Conservation (phyloP, 768 basidiomycete genomes). For the Tricholoma terreum region DNA sequence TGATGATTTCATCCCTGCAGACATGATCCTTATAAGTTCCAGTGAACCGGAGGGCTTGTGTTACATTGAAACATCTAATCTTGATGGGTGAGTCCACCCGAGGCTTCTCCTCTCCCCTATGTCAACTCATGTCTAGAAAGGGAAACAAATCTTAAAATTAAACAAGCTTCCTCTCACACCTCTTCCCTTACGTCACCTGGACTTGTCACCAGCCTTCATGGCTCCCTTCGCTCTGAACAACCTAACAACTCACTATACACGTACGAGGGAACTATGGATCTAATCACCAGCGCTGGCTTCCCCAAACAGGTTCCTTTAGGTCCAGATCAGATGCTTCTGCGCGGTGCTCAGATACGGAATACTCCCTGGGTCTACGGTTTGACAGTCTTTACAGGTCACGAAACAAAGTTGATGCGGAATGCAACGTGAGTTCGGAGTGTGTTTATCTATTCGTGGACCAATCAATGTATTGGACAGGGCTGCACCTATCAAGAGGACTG, state of each 20-base stretch:
- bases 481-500: constrained; percentile 94
- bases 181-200: constrained; percentile 73
- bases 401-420: constrained; percentile 98
- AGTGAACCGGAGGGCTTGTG: constrained; percentile 97
- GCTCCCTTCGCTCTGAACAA: constrained; percentile 89
- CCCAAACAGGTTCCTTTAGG: constrained; percentile 87
- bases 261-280: constrained; percentile 79
- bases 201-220: constrained; percentile 68
- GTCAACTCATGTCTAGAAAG: constrained; percentile 35
- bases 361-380: constrained; percentile 96
- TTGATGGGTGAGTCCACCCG: constrained; percentile 73
- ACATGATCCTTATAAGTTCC: constrained; percentile 81
- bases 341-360: constrained; percentile 94
- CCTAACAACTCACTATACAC: constrained; percentile 98
- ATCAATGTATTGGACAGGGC: constrained; percentile 48
- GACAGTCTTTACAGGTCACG: constrained; percentile 93
- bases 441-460: neutral
- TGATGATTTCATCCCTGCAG: constrained; percentile 95
- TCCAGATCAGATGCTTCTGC: constrained; percentile 90
- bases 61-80: constrained; percentile 96
- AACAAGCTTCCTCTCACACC: constrained; percentile 88
- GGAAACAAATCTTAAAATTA: constrained; percentile 99
- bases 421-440: constrained; percentile 72
- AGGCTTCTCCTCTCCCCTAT: neutral
- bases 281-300: constrained; percentile 52